Base-by-base conservation (phyloP, 2,329 filamentous ascomycete genomes). In the Aplosporella prunicola region DNA sequence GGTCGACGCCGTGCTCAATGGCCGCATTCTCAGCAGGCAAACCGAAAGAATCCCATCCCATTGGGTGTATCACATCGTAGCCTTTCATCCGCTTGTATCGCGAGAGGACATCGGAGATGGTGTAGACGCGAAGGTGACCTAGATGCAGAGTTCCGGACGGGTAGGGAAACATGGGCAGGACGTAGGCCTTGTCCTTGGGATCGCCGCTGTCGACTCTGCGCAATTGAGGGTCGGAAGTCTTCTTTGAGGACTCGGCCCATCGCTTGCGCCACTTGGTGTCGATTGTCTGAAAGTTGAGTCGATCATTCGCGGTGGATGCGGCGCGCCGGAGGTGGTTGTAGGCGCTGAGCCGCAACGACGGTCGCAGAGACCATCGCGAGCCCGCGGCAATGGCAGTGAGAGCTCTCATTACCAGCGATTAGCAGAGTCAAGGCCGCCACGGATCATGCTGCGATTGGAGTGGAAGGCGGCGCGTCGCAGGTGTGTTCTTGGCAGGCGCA, bases 1-100 rank as follows among this genome's bases (percentile, higher is more conserved):
- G 86, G 51, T 83, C 75, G 43, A 89, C 71, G 9, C 84, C 83
- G 44, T 81, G 69, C 60, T 93, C 84, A 40, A 93, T 82, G 7
- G 87, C 87, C 13, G 87, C 87, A 62, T 94, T 94, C 60, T 94
- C 87, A 28, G 87, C 87, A 9, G 87, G 87, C 39, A 94, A 65
- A 2, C 87, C 87, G 62, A 94, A 93, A 5, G 85, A 83, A 66
- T 94, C 87, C 86, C 87, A 94, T 9, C 87, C 87, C 72, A 93
- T 93, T n/a, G 87, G 85, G 45, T 93, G 74, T 36, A 93, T 61
- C 20, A 93, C 84, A 39, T 82, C 63, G 47, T 77, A 69, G 11
- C 86, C 86, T 47, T 79, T 76, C 63, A 93, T 77, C 17, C 71
- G 72, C 50, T 79, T 76, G 53, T 80, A 93, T 37, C 87, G 74